phyloP scores from a whole-genome alignment of 2,329 filamentous ascomycete genomes.

The Pseudocercospora ulei region DNA sequence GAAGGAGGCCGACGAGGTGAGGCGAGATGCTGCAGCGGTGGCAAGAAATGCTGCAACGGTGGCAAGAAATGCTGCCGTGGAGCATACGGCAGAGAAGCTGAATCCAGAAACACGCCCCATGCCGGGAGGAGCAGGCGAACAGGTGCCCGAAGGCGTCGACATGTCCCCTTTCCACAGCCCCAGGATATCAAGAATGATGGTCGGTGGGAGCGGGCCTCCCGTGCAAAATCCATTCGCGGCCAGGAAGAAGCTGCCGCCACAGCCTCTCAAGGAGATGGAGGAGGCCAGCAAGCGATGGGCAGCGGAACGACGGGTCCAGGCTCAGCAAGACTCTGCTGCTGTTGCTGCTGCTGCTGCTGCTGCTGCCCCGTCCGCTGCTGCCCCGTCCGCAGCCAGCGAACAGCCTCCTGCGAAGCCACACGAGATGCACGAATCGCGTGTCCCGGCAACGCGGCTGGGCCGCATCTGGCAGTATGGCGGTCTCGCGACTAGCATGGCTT shows the following conservation, averaged over 20 bases:
- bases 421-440: conserved; percentile 74
- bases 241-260: conserved; percentile 28
- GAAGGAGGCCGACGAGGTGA: conserved; percentile 25
- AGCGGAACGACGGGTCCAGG: conserved; percentile 13
- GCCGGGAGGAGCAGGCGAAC: conserved; percentile 30
- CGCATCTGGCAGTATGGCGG: conserved; percentile 92
- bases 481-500: conserved; percentile 87
- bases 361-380: not conserved
- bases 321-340: conserved; percentile 6
- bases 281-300: conserved; percentile 26
- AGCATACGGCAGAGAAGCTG: conserved; percentile 29
- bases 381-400: not conserved
- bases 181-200: conserved; percentile 47
- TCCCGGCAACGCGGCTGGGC: conserved; percentile 77
- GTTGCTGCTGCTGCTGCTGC: not conserved
- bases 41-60: conserved; percentile 5
- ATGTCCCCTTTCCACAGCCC: conserved; percentile 54
- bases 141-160: conserved; percentile 50
- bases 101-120: conserved; percentile 48
- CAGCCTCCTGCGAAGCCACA: conserved; percentile 39
- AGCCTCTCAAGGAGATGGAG: conserved; percentile 33
- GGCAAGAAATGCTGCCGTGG: conserved; percentile 11
- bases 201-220: conserved; percentile 28
- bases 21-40: conserved; percentile 14
- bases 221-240: conserved; percentile 36